phyloP scores from a whole-genome alignment of 164 flowering plant genomes.

The Vitis vinifera region ASM3070453v1 NC_081822.1:434001-434500 shows the following conservation, averaged over 20 bases:
- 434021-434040: constrained; percentile 93
- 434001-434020: constrained; percentile 3
- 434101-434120: constrained; percentile 44
- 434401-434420: constrained; percentile 99
- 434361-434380: constrained; percentile 1
- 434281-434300: constrained; percentile 95
- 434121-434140: constrained; percentile 1
- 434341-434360: neutral
- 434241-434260: constrained; percentile 85
- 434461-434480: constrained; percentile 29
- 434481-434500: too few species aligned
- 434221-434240: constrained; percentile 96
- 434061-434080: constrained; percentile 83
- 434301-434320: constrained; percentile 34
- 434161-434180: constrained; percentile 8
- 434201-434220: constrained; percentile 96
- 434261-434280: constrained; percentile 83
- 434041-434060: constrained; percentile 86
- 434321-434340: neutral
- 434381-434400: constrained; percentile 71
- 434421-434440: constrained; percentile 96
- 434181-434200: constrained; percentile 93
- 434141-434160: neutral
- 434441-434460: constrained; percentile 89
- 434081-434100: constrained; percentile 90